phyloP scores from a whole-genome alignment of 2,329 filamentous ascomycete genomes.

The Coniochaeta pulveracea region DNA sequence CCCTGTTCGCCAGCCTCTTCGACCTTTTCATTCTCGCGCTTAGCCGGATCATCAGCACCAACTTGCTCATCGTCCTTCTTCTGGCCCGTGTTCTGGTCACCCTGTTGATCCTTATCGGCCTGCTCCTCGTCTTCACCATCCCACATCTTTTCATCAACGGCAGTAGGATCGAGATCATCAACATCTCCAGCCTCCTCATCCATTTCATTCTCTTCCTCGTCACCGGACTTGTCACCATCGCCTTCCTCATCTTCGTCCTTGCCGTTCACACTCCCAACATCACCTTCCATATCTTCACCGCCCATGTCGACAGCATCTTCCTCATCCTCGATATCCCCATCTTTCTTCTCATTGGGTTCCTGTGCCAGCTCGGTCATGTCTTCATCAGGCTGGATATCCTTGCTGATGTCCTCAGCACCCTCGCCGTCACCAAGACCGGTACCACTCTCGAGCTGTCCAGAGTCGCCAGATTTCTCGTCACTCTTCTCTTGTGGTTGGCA shows the following conservation, averaged over 20 bases:
- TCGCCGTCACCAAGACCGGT: slow-evolving; percentile 93
- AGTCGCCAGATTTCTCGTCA: slow-evolving; percentile 55
- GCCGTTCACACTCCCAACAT: slow-evolving; percentile 56
- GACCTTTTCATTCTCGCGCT: slow-evolving; percentile 42
- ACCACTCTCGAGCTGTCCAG: slow-evolving; percentile 76
- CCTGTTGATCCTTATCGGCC: slow-evolving; percentile 72
- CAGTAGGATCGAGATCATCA: slow-evolving; percentile 77
- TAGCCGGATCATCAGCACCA: slow-evolving; percentile 41
- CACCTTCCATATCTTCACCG: slow-evolving; percentile 81
- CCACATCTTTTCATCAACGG: slow-evolving; percentile 98
- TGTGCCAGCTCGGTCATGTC: slow-evolving; percentile 86
- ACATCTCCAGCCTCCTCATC: slow-evolving; percentile 88
- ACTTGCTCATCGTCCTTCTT: slow-evolving; percentile 53
- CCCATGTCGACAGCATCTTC: slow-evolving; percentile 88
- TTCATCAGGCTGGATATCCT: slow-evolving; percentile 89
- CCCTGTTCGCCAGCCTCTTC: slow-evolving; percentile 33
- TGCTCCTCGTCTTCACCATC: slow-evolving; percentile 67
- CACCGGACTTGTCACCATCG: slow-evolving; percentile 50
- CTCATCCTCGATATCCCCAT: slow-evolving; percentile 62
- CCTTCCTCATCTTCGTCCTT: slow-evolving; percentile 49
- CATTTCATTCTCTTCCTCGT: slow-evolving; percentile 61
- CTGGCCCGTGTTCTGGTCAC: slow-evolving; percentile 59
- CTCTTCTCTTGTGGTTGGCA: slow-evolving; percentile 79
- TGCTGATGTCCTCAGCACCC: slow-evolving; percentile 94
- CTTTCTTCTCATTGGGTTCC: slow-evolving; percentile 57